Conservation (phyloP, 345 rosid genomes). For the Corchorus capsularis region DNA sequence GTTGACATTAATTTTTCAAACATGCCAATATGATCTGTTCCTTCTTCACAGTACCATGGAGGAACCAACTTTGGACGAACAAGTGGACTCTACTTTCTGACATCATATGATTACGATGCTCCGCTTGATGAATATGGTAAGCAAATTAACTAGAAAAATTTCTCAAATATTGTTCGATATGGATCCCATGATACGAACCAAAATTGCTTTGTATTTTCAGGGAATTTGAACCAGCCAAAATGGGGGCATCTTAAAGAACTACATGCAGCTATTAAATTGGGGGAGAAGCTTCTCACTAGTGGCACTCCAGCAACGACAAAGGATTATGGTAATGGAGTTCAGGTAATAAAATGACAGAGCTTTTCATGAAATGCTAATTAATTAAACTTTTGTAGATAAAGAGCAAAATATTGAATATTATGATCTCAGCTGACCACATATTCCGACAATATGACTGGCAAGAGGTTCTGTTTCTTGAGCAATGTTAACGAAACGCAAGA, state of each 20-base stretch:
- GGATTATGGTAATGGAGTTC: neutral
- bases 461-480: conserved; percentile 53
- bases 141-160: neutral
- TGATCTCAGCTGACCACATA: conserved; percentile 42
- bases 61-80: conserved; percentile 51
- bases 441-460: conserved; percentile 22
- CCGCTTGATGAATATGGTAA: conserved; percentile 21
- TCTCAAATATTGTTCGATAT: too few relatives aligned
- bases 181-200: too few relatives aligned
- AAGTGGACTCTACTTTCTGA: conserved; percentile 8
- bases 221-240: conserved; percentile 71
- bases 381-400: neutral
- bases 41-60: conserved; percentile 43
- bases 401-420: neutral
- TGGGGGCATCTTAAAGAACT: conserved; percentile 75
- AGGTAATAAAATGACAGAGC: neutral
- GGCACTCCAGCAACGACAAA: conserved; percentile 38
- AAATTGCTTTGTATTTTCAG: conserved; percentile 26
- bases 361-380: neutral
- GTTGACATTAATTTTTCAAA: too few relatives aligned
- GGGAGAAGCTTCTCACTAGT: conserved; percentile 53
- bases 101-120: conserved; percentile 12
- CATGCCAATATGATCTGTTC: too few relatives aligned
- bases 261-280: conserved; percentile 45
- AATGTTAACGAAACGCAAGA: conserved; percentile 42